Base-by-base conservation (phyloP, 176 grass and related monocot species). In the Oryza rufipogon region DNA sequence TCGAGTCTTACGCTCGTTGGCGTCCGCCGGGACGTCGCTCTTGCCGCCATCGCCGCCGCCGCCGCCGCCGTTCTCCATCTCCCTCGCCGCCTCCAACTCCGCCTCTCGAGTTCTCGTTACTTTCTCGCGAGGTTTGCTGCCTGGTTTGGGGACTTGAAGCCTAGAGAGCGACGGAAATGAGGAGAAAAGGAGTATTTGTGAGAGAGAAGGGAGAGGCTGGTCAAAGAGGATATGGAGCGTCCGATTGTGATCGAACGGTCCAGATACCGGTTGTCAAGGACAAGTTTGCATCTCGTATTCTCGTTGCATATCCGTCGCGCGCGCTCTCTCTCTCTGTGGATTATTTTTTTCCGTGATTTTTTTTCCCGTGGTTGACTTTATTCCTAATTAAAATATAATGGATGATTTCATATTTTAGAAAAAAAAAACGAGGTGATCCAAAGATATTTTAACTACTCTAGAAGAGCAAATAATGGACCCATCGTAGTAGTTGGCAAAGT, bases 1-100 rank as follows among this genome's bases (percentile, higher is more conserved):
- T 39, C 70, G 20, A 14, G 38, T 5, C 91, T 87, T 92, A 97
- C 95, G 95, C 58, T 90, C 94, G 73, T 97, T 97, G 42, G 92
- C 94, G 32, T 94, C 82, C 79, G 94, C 88, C 4, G 94, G 94
- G 48, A 94, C 89, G 30, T 92, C 92, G 77, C 87, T 80, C 73
- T 83, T 64, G 60, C 60, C 44, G 78, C 80, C 68, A 56, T 47
- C 33, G 23, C 23, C 23, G 34, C 34, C 42, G 78, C 80, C 68
- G 65, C 34, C 42, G 78, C 83, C 68, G 58, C 82, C 72, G 42
- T 86, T 80, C 56, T 88, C 74, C 80, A 90, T 90, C 11, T 36
- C 3, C 34, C 34, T 34, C 33, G 0, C 33, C 33, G 33, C 0
- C 66, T 88, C 74, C 80, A 82, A 82, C 11, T 44, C 17, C 23